These are phyloP conservation scores for Bruguiera hainesii DNA, from an alignment of 441 rosid genomes.

Conservation along the genomic window DNA sequence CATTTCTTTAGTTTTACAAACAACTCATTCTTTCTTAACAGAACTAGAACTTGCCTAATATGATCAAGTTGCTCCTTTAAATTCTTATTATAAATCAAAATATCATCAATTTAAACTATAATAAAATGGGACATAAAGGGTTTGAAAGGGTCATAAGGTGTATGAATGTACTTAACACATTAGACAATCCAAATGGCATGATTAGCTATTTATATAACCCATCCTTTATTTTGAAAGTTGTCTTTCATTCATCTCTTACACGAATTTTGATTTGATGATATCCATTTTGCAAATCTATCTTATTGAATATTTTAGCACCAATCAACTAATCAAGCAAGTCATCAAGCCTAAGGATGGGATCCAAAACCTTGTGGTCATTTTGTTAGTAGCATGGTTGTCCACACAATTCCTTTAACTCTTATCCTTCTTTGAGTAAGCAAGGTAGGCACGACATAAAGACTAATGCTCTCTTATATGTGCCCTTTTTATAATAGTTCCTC, in stretches of 20 bases:
- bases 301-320: slow-evolving; percentile 3
- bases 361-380: background rate
- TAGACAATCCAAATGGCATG: background rate
- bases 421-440: background rate
- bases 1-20: too few relatives aligned
- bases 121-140: background rate
- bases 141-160: background rate
- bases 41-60: too few relatives aligned
- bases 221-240: background rate
- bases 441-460: background rate
- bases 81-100: background rate
- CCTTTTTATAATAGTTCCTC: background rate
- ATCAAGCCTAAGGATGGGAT: background rate
- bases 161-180: background rate
- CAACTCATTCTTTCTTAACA: too few relatives aligned
- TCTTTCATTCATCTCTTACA: background rate
- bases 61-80: too few relatives aligned
- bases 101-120: slow-evolving; percentile 2
- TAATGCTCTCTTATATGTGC: background rate
- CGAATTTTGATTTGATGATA: slow-evolving; percentile 4
- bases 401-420: background rate
- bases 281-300: slow-evolving; percentile 7
- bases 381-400: background rate
- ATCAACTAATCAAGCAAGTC: background rate
- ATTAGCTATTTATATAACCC: too few relatives aligned